phyloP scores from a whole-genome alignment of 805 yeast species.

The Candida stauntonica region DNA sequence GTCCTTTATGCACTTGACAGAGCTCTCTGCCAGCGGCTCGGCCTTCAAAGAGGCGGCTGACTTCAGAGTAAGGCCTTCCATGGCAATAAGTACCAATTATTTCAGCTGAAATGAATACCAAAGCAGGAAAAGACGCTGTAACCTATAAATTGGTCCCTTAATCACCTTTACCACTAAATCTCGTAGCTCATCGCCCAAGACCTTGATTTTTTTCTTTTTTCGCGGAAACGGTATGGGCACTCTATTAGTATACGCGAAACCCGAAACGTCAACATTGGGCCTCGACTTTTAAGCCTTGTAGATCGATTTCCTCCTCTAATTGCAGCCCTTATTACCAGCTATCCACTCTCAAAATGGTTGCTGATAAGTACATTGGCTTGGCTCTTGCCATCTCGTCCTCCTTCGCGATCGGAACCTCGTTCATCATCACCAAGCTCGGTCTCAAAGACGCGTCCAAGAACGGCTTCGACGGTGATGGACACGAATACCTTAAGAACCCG shows the following conservation, averaged over 20 bases:
- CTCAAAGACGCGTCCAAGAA: conserved; percentile 64
- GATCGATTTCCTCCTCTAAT: too few relatives aligned
- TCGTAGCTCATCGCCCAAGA: conserved; percentile 1
- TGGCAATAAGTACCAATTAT: not conserved
- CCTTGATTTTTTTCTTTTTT: conserved; percentile 1
- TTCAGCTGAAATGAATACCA: too few relatives aligned
- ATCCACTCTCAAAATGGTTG: conserved; percentile 41
- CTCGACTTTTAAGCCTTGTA: too few relatives aligned
- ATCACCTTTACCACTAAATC: not conserved
- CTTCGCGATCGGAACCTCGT: conserved; percentile 85
- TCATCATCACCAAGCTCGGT: conserved; percentile 86
- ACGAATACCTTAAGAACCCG: conserved; percentile 74
- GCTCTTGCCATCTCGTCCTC: conserved; percentile 85
- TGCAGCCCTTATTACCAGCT: too few relatives aligned
- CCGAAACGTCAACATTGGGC: too few relatives aligned
- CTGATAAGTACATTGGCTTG: conserved; percentile 85
- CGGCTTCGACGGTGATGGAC: conserved; percentile 69
- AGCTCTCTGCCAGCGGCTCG: conserved; percentile 6
- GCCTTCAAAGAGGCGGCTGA: not conserved
- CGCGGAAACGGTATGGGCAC: conserved; percentile 2
- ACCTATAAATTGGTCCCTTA: too few relatives aligned
- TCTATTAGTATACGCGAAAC: too few relatives aligned
- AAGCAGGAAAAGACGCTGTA: too few relatives aligned
- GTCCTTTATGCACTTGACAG: conserved; percentile 10
- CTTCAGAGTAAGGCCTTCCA: conserved; percentile 3